These are phyloP conservation scores for Cajanus cajan DNA, from an alignment of 306 rosid species.

Conservation along the genomic window DNA sequence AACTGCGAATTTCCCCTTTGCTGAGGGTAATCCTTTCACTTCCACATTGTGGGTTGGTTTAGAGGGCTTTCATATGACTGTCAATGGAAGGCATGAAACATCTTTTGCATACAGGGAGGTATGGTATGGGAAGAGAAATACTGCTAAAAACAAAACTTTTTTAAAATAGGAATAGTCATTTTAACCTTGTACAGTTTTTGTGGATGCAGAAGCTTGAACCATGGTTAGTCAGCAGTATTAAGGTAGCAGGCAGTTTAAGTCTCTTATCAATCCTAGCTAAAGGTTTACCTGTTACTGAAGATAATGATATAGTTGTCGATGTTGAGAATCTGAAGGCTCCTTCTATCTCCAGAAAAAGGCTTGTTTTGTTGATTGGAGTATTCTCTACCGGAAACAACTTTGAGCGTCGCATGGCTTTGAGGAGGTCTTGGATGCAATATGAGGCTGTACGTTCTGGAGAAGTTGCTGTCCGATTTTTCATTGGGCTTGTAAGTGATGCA, in stretches of 20 bases:
- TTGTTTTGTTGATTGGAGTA: constrained; percentile 74
- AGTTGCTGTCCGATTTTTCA: constrained; percentile 88
- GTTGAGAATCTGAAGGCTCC: constrained; percentile 79
- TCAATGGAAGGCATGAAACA: constrained; percentile 92
- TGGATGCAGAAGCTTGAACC: constrained; percentile 89
- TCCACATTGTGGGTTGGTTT: constrained; percentile 85
- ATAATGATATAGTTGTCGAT: constrained; percentile 59
- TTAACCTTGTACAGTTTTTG: constrained; percentile 27
- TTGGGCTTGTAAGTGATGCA: constrained; percentile 83
- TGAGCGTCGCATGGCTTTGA: constrained; percentile 87
- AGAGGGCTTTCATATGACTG: constrained; percentile 95
- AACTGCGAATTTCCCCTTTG: constrained; percentile 73
- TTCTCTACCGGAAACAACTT: constrained; percentile 93
- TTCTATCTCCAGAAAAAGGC: constrained; percentile 53
- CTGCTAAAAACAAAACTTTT: constrained; percentile 8
- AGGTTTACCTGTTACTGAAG: constrained; percentile 91
- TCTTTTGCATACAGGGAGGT: constrained; percentile 96
- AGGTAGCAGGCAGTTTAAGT: constrained; percentile 63
- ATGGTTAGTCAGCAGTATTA: constrained; percentile 70
- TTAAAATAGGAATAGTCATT: constrained; percentile 21
- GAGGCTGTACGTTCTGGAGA: constrained; percentile 75
- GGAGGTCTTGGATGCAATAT: constrained; percentile 98
- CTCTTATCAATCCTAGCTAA: constrained; percentile 80
- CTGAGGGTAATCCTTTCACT: constrained; percentile 82
- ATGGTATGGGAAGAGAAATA: constrained; percentile 48